Base-by-base conservation (phyloP, 106 monocot species). In the Allium cepa region DNA sequence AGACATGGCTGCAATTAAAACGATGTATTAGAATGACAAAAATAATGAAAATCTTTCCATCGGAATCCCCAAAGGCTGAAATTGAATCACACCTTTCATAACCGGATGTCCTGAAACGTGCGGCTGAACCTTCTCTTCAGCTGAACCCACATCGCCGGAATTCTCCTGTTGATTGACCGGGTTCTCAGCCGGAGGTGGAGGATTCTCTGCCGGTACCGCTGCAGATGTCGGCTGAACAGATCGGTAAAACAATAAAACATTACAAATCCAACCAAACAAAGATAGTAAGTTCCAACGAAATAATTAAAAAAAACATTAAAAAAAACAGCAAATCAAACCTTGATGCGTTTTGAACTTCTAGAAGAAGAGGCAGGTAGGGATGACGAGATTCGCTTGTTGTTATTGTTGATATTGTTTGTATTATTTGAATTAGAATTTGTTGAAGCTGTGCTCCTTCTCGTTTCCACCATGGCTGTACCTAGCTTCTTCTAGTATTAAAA, bases 381-480 rank as follows among this genome's bases (percentile, higher is more conserved):
- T 26, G 76, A 15, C 8, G 76, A 64, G 13, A 49, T 46, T 11
- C 57, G 46, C 64, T 50, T 62, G 68, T 69, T 69, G 49, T 17
- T 64, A 6, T 55, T 55, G 18, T 3, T 5, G 36, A 36, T 36
- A 36, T 36, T 36, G 36, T 36, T 36, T 3, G 36, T 36, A 36
- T 36, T 36, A 36, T 36, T 36, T 36, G 36, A 36, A 36, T 36
- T 36, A 36, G 59, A 15, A 18, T 15, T 9, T 26, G 67, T 48
- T 16, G 69, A 68, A 59, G 77, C 80, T 57, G 84, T 69, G 71
- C 84, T 84, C 71, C 84, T 68, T 14, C 84, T 67, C 48, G 84
- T 84, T 26, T 80, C 80, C 47, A 84, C 84, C 84, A 84, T 84
- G 69, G 53, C 53, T 68, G 27, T 17, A 17, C 14, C 50, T 15